Evolutionary conservation across 305 asterid species (phyloP).

Genomic region (Ruellia speciosa): DNA sequence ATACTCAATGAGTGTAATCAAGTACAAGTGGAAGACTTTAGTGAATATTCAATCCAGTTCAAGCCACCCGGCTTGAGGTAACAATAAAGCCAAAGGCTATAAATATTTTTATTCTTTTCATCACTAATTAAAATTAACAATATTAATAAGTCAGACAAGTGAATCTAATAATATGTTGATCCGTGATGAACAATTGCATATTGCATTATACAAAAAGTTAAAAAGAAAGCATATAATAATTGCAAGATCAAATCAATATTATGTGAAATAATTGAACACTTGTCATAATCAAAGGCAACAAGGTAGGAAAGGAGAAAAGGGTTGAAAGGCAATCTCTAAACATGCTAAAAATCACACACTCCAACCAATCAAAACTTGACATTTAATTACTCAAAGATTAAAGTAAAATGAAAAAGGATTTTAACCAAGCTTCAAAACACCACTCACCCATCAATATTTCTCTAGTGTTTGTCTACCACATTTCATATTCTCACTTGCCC

Average conservation of each 20-base stretch:
- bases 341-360: background rate
- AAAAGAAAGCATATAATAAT: too few relatives aligned
- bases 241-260: background rate
- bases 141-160: too few relatives aligned
- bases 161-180: too few relatives aligned
- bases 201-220: too few relatives aligned
- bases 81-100: too few relatives aligned
- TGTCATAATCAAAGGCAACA: background rate
- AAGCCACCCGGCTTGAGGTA: too few relatives aligned
- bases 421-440: conserved; percentile 11
- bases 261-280: background rate
- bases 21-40: too few relatives aligned
- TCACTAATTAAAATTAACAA: too few relatives aligned
- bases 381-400: conserved; percentile 21
- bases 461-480: conserved; percentile 35
- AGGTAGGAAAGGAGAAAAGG: background rate
- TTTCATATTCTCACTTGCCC: conserved; percentile 31
- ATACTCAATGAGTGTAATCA: too few relatives aligned
- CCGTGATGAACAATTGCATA: too few relatives aligned
- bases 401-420: background rate
- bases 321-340: background rate
- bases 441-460: conserved; percentile 23
- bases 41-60: too few relatives aligned
- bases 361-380: conserved; percentile 37
- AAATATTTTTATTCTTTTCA: too few relatives aligned